Evolutionary conservation across 2,329 filamentous ascomycete species (phyloP).

Genomic region (Colletotrichum melonis): DNA sequence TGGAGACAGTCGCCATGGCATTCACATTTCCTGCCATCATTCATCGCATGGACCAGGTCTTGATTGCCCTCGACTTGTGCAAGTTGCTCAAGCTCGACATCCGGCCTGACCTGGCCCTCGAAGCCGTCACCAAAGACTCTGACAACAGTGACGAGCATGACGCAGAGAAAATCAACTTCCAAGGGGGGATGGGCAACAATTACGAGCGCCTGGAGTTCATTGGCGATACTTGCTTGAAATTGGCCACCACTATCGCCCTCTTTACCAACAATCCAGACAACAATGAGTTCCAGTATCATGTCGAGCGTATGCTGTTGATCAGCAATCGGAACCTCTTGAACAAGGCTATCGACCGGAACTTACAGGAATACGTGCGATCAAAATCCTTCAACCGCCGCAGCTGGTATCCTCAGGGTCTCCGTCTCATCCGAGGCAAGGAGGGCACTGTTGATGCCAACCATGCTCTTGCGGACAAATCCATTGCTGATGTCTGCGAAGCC

Average conservation of each 20-base stretch:
- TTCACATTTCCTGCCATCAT: conserved; percentile 87
- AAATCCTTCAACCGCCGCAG: conserved; percentile 81
- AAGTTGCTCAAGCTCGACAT: conserved; percentile 72
- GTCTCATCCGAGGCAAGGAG: conserved; percentile 78
- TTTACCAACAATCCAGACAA: conserved; percentile 81
- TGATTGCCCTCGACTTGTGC: conserved; percentile 84
- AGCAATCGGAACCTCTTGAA: conserved; percentile 93
- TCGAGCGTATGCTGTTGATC: conserved; percentile 88
- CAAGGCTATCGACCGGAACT: conserved; percentile 73
- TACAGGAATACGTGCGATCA: conserved; percentile 84
- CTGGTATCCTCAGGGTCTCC: conserved; percentile 90
- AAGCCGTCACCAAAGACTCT: conserved; percentile 93
- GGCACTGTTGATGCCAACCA: conserved; percentile 68
- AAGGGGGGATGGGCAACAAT: conserved; percentile 89
- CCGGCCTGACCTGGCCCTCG: conserved; percentile 77
- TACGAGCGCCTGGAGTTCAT: conserved; percentile 96
- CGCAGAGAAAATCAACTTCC: conserved; percentile 76
- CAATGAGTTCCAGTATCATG: conserved; percentile 89
- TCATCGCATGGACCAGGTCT: conserved; percentile 81
- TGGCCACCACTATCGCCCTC: conserved; percentile 90
- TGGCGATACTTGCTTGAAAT: conserved; percentile 94
- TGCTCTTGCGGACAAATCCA: conserved; percentile 84
- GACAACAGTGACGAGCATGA: conserved; percentile 83
- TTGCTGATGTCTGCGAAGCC: conserved; percentile 95
- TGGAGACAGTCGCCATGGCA: conserved; percentile 76